Evolutionary conservation across 2,329 filamentous ascomycete genomes (phyloP).

Genomic region (Fusarium burgessii): DNA sequence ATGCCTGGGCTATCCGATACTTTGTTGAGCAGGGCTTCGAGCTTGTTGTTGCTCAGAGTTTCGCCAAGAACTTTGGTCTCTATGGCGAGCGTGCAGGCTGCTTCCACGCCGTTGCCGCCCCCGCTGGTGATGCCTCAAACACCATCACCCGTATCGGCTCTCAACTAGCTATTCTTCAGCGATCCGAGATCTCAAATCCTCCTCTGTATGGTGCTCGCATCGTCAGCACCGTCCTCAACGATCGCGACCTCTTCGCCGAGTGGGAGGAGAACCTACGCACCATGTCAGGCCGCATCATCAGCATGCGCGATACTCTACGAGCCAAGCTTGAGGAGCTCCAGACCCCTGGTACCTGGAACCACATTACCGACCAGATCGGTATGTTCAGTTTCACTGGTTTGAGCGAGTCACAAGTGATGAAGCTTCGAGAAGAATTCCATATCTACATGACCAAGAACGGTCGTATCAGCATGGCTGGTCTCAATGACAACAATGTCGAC

Average conservation of each 20-base stretch:
- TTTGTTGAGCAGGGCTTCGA: slow-evolving; percentile 94
- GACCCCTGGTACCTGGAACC: slow-evolving; percentile 93
- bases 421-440: slow-evolving; percentile 77
- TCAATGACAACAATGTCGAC: slow-evolving; percentile 91
- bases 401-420: slow-evolving; percentile 77
- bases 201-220: slow-evolving; percentile 95
- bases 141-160: slow-evolving; percentile 77
- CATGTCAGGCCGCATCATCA: slow-evolving; percentile 95
- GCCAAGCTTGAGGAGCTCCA: slow-evolving; percentile 84
- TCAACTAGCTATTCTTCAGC: slow-evolving; percentile 93
- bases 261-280: slow-evolving; percentile 93
- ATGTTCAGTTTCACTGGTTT: slow-evolving; percentile 98
- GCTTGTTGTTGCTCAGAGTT: slow-evolving; percentile 89
- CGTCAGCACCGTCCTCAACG: slow-evolving; percentile 85
- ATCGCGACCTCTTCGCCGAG: slow-evolving; percentile 82
- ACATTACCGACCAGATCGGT: slow-evolving; percentile 98
- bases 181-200: slow-evolving; percentile 97
- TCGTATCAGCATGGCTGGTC: slow-evolving; percentile 97
- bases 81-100: slow-evolving; percentile 97
- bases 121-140: slow-evolving; percentile 73
- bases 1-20: slow-evolving; percentile 93
- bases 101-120: slow-evolving; percentile 90
- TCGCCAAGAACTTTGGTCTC: slow-evolving; percentile 97
- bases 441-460: slow-evolving; percentile 98
- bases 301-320: slow-evolving; percentile 85